phyloP scores from a whole-genome alignment of 179 eudicot genomes.

The Carnegiea gigantea region DNA sequence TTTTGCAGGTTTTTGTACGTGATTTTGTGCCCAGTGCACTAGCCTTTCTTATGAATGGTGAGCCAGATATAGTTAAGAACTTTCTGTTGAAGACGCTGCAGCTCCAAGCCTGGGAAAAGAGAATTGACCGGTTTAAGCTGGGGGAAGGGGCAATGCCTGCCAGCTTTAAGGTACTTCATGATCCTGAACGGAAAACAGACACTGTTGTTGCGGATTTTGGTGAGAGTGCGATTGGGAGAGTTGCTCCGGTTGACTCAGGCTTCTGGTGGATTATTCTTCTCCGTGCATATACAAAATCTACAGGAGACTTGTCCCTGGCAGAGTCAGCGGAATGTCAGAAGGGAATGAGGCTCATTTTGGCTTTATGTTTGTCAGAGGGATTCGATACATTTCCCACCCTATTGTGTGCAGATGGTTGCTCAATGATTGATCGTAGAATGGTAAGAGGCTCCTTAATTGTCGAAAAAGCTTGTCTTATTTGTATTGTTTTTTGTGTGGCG shows the following conservation, averaged over 20 bases:
- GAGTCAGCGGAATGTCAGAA: conserved; percentile 95
- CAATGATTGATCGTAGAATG: conserved; percentile 97
- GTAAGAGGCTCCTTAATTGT: conserved; percentile 36
- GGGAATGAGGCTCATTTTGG: conserved; percentile 84
- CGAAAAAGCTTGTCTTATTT: neutral
- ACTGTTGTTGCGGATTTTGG: conserved; percentile 87
- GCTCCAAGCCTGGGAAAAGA: conserved; percentile 95
- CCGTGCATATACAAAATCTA: conserved; percentile 91
- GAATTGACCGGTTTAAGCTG: conserved; percentile 81
- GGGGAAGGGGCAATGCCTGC: conserved; percentile 99
- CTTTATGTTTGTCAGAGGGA: conserved; percentile 82
- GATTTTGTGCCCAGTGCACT: conserved; percentile 98
- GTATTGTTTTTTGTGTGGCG: neutral
- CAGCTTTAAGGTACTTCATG: conserved; percentile 91
- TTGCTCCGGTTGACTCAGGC: conserved; percentile 97
- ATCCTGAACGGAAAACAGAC: conserved; percentile 81
- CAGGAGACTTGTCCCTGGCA: conserved; percentile 75
- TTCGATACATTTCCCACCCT: conserved; percentile 92
- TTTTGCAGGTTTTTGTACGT: conserved; percentile 78
- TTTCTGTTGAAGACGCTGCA: conserved; percentile 81
- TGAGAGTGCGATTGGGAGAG: conserved; percentile 96
- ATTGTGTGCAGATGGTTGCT: conserved; percentile 95
- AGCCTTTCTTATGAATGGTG: conserved; percentile 96
- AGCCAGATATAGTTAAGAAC: conserved; percentile 91
- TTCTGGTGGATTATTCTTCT: conserved; percentile 98